phyloP scores from a whole-genome alignment of 2,329 filamentous ascomycete genomes.

The Colletotrichum tropicicola region DNA sequence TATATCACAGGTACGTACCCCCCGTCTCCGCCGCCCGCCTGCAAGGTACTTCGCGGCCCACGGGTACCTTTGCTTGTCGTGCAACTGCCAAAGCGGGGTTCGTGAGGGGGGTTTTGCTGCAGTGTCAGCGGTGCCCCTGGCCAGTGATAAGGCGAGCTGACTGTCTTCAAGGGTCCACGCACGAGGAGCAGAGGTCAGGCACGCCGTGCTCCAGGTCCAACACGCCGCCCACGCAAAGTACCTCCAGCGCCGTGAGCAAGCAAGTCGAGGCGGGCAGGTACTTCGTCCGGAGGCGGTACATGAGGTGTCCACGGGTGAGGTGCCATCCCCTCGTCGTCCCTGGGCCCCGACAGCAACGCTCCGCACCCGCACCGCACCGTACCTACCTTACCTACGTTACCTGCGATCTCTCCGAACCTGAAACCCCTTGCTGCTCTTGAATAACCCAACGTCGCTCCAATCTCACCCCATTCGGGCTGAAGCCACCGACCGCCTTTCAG shows the following conservation, averaged over 20 bases:
- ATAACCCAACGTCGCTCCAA: slow-evolving; percentile 25
- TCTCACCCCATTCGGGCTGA: slow-evolving; percentile 25
- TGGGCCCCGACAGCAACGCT: slow-evolving; percentile 7
- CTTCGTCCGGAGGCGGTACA: too few species aligned
- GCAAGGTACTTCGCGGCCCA: neutral
- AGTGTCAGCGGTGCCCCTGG: slow-evolving; percentile 13
- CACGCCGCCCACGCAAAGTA: neutral
- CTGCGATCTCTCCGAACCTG: slow-evolving; percentile 30
- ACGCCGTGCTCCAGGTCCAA: slow-evolving; percentile 7
- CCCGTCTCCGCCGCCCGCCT: neutral
- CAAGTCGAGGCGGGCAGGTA: neutral
- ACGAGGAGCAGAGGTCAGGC: slow-evolving; percentile 16
- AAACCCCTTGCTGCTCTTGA: slow-evolving; percentile 31
- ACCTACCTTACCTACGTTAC: neutral
- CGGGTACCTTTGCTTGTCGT: slow-evolving; percentile 15
- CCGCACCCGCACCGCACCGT: slow-evolving; percentile 21
- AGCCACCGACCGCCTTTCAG: slow-evolving; percentile 28
- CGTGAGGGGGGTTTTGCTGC: slow-evolving; percentile 8
- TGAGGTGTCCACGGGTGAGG: too few species aligned
- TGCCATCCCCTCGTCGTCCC: neutral
- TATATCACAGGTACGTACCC: slow-evolving; percentile 13
- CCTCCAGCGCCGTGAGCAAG: too few species aligned
- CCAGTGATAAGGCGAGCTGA: slow-evolving; percentile 15
- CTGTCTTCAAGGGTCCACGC: slow-evolving; percentile 29
- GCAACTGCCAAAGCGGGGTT: slow-evolving; percentile 2